Conservation (phyloP, 192 early-diverging fungal genomes). For the Coemansia sp. region DNA sequence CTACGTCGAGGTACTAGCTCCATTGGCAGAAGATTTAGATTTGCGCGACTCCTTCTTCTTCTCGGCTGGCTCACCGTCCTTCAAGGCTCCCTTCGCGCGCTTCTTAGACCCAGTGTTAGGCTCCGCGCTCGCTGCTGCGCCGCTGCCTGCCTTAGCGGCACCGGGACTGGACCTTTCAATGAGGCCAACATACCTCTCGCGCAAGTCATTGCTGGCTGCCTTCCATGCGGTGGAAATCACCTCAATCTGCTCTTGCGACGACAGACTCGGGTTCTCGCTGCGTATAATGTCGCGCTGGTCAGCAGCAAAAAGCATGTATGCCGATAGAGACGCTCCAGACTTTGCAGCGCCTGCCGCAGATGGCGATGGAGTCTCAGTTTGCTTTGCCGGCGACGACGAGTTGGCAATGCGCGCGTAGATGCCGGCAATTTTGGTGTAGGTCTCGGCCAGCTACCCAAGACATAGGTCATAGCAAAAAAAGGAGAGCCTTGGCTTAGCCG, state of each 20-base stretch:
- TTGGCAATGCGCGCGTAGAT: not conserved
- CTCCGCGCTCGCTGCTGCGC: not conserved
- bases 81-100: not conserved
- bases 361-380: not conserved
- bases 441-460: not conserved
- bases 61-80: not conserved
- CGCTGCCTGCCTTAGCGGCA: no score
- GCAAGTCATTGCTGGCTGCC: not conserved
- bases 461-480: not conserved
- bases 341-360: not conserved
- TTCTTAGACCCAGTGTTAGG: not conserved
- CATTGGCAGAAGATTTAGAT: not conserved
- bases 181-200: not conserved
- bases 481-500: no score
- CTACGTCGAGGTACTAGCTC: not conserved
- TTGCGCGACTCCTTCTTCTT: not conserved
- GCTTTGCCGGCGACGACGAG: not conserved
- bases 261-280: not conserved
- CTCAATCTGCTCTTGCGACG: constrained; percentile 1
- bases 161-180: not conserved
- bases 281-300: constrained; percentile 3
- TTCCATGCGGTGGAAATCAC: not conserved
- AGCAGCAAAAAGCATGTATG: not conserved
- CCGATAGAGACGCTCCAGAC: not conserved
- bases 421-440: not conserved